phyloP scores from a whole-genome alignment of 2,329 filamentous ascomycete genomes.

The Ophiostoma sp. region DNA sequence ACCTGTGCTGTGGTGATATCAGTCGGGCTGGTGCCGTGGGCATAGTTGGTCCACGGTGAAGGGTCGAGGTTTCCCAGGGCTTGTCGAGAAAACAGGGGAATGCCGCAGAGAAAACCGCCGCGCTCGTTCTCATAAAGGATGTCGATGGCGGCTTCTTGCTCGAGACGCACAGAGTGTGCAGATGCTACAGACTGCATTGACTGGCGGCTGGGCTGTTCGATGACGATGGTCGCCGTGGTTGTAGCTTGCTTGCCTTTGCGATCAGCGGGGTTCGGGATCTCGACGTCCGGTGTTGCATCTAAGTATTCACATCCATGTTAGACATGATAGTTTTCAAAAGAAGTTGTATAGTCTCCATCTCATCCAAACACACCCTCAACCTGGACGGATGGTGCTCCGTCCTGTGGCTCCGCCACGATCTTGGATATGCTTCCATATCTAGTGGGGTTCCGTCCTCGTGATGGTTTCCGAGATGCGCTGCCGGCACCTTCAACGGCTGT shows the following conservation, averaged over 20 bases:
- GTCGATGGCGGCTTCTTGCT: constrained; percentile 65
- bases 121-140: constrained; percentile 95
- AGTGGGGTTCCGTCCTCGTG: neutral
- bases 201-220: constrained; percentile 6
- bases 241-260: neutral
- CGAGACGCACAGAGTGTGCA: neutral
- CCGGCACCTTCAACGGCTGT: constrained; percentile 1
- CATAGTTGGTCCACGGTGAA: constrained; percentile 77
- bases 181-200: constrained; percentile 16
- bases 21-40: constrained; percentile 60
- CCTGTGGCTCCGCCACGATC: neutral
- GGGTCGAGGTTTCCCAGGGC: constrained; percentile 87
- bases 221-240: neutral
- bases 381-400: neutral
- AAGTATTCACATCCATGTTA: neutral
- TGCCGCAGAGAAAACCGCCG: constrained; percentile 84
- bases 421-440: constrained; percentile 20
- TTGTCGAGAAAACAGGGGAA: constrained; percentile 82
- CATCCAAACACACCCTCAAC: neutral
- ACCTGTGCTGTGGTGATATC: constrained; percentile 83
- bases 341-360: neutral
- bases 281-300: constrained; percentile 10
- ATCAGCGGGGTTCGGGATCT: neutral
- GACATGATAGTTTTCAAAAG: neutral
- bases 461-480: neutral